A percentile compares a stretch with the other conserved stretches of the same genome.
phyloP scores from a whole-genome alignment of 2,329 filamentous ascomycete genomes.

The Aspergillus sp. region DNA sequence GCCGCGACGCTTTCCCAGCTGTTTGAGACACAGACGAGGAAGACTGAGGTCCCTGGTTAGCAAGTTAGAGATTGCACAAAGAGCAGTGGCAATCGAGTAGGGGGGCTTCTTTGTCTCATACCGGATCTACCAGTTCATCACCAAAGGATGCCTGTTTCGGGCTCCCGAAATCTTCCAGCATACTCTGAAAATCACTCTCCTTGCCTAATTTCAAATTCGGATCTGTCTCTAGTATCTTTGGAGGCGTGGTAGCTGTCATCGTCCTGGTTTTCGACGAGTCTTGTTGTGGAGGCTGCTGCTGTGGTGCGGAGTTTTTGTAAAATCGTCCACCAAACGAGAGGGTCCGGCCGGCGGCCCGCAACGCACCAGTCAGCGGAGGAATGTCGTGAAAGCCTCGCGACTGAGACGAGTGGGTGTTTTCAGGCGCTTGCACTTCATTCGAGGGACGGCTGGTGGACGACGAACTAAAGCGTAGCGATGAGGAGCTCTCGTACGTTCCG shows the following conservation, averaged over 20 bases:
- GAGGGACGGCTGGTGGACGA: slow-evolving; percentile 52
- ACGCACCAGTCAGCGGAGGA: slow-evolving; percentile 35
- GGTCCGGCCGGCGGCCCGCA: slow-evolving; percentile 44
- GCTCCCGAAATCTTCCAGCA: slow-evolving; percentile 45
- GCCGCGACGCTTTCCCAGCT: slow-evolving; percentile 21
- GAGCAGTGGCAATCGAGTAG: too few species aligned
- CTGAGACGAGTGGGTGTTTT: slow-evolving; percentile 31
- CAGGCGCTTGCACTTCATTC: slow-evolving; percentile 40
- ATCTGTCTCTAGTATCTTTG: slow-evolving; percentile 43
- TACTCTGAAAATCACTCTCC: slow-evolving; percentile 44
- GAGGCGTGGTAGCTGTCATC: slow-evolving; percentile 45
- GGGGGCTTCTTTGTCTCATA: slow-evolving; percentile 8
- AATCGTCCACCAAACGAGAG: slow-evolving; percentile 48
- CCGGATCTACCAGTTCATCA: slow-evolving; percentile 13
- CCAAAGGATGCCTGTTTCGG: slow-evolving; percentile 20
- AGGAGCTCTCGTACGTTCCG: slow-evolving; percentile 39
- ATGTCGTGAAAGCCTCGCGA: slow-evolving; percentile 35
- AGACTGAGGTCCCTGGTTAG: background rate
- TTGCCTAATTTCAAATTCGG: slow-evolving; percentile 35
- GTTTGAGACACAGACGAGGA: slow-evolving; percentile 6
- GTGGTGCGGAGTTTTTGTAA: slow-evolving; percentile 23
- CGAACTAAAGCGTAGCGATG: slow-evolving; percentile 48
- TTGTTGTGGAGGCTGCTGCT: slow-evolving; percentile 12
- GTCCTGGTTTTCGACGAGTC: slow-evolving; percentile 40
- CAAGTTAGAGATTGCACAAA: too few species aligned